Evolutionary conservation across 2,329 filamentous ascomycete genomes (phyloP), one percentile per base, ranked within the genome.

Genomic region (Intubia oerlemansii): DNA sequence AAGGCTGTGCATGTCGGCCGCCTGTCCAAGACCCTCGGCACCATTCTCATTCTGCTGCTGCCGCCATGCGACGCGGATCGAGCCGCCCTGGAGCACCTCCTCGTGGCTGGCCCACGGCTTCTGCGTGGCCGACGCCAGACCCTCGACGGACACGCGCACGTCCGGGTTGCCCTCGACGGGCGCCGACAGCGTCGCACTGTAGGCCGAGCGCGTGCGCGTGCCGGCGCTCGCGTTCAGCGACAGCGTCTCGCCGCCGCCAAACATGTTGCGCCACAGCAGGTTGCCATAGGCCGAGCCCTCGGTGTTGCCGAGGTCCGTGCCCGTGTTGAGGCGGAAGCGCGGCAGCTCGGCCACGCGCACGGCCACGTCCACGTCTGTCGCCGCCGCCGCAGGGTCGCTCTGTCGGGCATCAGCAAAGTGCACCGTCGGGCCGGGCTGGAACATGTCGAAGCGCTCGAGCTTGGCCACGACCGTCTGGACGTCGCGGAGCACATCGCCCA

Each of bases 71-170:
- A 92, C 58, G 38, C 79, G 82, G 10, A 76, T 56, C 41, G 67
- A 73, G 13, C 66, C 81, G 11, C 84, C 82, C 43, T 74, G 79
- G 13, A 90, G 54, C 4, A 74, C 70, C 51, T 98, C 85, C 42
- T 95, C 85, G 45, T 98, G 85, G 38, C 79, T 88, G 14, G 88
- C 82, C 78, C 81, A 95, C 10, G 72, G 66, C 52, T 95, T 93
- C 36, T 85, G 66, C 1, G 80, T 90, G 25, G 80, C 73, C 36
- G 79, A 91, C 8, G 76, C 72, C 25, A 92, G 57, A 2, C 66
- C 82, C 39, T 91, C 84, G 34, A 91, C 42, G 39, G 85, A 74
- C 35, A 82, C 57, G 35, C 75, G 66, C 41, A 81, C 55, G 44
- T 92, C 74, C 0, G 88, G 84, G 46, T 92, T 78, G 50, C 77